Base-by-base conservation (phyloP, 441 rosid genomes). In the Cnidoscolus chayamansa region DNA sequence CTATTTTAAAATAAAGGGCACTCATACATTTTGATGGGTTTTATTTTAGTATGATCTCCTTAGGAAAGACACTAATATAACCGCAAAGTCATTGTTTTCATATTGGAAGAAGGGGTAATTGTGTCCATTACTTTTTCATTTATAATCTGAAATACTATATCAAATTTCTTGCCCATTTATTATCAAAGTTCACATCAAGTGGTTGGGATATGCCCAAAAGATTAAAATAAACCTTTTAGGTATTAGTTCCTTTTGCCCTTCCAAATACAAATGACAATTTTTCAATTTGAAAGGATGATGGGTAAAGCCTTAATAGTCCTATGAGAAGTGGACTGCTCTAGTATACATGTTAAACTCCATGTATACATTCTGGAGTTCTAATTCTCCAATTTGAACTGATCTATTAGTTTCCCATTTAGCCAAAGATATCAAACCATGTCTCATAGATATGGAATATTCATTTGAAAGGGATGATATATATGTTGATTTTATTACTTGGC, bases 241-340 rank as follows among this genome's bases (percentile, higher is more conserved):
- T 30, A 25, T 16, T 11, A 10, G 2, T 64, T 48, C 45, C 10
- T 63, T 25, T 15, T 45, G 43, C 30, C 17, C 17, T 66, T 12
- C 45, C 47, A 30, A n/a, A 11, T 50, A 15, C 45, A 30, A 66
- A 56, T 57, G 20, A 20, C 48, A 67, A 67, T 30, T 65, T 25
- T 50, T 61, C 0, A 67, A 63, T 16, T 37, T 62, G 16, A 72
- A 75, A 49, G 70, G 70, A 43, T 19, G 60, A 43, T 66, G 78
- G 25, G 69, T 25, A 50, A 20, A 74, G 78, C 73, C 65, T 70
- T 70, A 37, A 57, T 40, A 19, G 51, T 62, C 56, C 32, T 63
- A 50, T n/a, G 31, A 49, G 69, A 67, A 20, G 45, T 32, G 63
- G 65, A 10, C 68, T 48, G n/a, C 25, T 72, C 51, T 7, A 1